Base-by-base conservation (phyloP, 352 stramenopile genomes). In the Pythium volutum region DNA sequence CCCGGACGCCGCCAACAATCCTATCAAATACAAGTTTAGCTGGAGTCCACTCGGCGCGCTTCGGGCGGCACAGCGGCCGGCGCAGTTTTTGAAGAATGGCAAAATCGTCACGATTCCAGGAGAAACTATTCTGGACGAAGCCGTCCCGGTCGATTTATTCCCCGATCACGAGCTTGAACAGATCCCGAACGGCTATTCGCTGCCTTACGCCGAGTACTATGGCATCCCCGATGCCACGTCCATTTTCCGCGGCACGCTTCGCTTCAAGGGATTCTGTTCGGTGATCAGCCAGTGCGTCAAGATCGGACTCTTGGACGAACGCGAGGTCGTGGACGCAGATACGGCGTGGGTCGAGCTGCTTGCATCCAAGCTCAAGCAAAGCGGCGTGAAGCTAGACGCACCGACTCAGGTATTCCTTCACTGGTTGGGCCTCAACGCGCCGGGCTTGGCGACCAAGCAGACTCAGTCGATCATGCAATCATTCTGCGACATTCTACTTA, bases 11-110 rank as follows among this genome's bases (percentile, higher is more conserved):
- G 86, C 86, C 20, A 83, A 96, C 63, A 97, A 97, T 59, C 87
- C 87, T n/a, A 76, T 97, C 51, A 79, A 85, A 59, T 97, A 97
- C 67, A 97, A 97, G 67, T 97, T 97, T 61, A 96, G 83, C 45
- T 97, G 91, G 91, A 91, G 77, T 57, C 91, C 91, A n/a, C 71
- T 79, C 10, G 90, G 88, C 38, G 70, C 73, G 26, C 36, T 81
- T 20, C 70, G 70, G 12, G 73, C 70, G 1, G 64, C 71, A 0
- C 73, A 81, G 51, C 70, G 73, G 15, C 67, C 77, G 31, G 88
- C 90, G 8, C 70, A 74, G 55, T 97, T 79, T 66, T 60, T 84
- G 26, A 64, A 67, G 48, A 62, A 91, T 38, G 76, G 75, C 23
- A 29, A 72, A 22, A 42, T 81, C 22, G 56, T 96, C 49, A 66